Percentiles rank a stretch among this genome's conserved stretches.
Evolutionary conservation across 2,329 filamentous ascomycete genomes (phyloP).

Genomic region (Hypomyces perniciosus): DNA sequence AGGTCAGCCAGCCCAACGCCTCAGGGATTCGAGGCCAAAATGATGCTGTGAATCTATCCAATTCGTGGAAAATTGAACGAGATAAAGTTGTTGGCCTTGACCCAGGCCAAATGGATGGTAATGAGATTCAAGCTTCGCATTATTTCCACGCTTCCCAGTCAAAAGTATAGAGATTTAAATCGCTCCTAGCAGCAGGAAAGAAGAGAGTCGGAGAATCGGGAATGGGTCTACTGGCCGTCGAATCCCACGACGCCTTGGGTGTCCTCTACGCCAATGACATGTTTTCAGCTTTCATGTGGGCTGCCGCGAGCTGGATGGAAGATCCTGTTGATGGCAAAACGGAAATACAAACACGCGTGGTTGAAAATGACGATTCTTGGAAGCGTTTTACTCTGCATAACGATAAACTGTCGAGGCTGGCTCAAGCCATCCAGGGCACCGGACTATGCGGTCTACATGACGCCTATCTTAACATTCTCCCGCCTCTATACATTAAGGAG

Average conservation of each 20-base stretch:
- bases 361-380: not conserved
- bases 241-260: not conserved
- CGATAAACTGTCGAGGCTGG: not conserved
- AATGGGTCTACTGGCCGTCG: not conserved
- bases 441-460: not conserved
- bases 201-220: too few relatives aligned
- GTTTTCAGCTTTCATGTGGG: not conserved
- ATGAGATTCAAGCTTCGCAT: not conserved
- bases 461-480: not conserved
- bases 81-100: not conserved
- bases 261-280: not conserved
- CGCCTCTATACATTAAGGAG: not conserved
- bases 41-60: not conserved
- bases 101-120: not conserved
- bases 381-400: not conserved
- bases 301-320: slow-evolving; percentile 15
- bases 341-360: not conserved
- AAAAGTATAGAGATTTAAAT: not conserved
- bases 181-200: not conserved
- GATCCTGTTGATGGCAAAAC: slow-evolving; percentile 4
- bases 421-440: not conserved
- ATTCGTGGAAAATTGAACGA: not conserved
- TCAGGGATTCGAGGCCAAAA: not conserved
- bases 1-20: not conserved
- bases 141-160: not conserved